Evolutionary conservation across 2,329 filamentous ascomycete species (phyloP), one percentile per base, ranked within the genome.

Genomic region (Lasiodiplodia gonubiensis): DNA sequence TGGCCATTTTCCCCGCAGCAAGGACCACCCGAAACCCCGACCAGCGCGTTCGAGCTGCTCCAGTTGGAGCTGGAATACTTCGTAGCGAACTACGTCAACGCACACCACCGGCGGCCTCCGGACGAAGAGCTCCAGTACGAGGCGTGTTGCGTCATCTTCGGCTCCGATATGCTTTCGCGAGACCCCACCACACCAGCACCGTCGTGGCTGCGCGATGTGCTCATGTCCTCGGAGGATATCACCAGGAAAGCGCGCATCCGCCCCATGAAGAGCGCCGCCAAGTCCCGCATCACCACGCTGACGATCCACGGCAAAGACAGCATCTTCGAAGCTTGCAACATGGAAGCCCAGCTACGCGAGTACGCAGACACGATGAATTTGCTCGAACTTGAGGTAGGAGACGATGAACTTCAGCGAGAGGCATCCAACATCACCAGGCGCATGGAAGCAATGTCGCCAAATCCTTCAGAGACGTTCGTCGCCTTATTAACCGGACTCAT

Each of bases 101-200:
- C 48, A 7, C 25, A 25, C 2, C n/a, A 25, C 23, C 12, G 21
- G n/a, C 1, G 69, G 21, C 73, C 73, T 3, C 68, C 69, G 0
- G 71, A 74, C 11, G 63, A 73, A 11, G 68, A 67, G 6, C 73
- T 75, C 52, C 73, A 74, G 52, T 68, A 72, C 33, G 73, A 75
- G 46, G 73, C 73, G 1, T 75, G 73, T 37, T 72, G 73, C 23
- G 71, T 75, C 21, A 71, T 75, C 18, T 74, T 74, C 42, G 71
- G 72, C 12, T 70, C 72, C 0, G 73, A 74, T n/a, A 67, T 69
- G 0, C 54, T 66, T 4, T 68, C 68, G 4, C 46, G 51, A 21
- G 55, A 57, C 23, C 48, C n/a, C 7, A 21, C 48, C 0, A 25
- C n/a, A 25, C 48, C 53, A 49, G 18, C 42, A 70, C 53, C 68